Evolutionary conservation across 805 yeast genomes (phyloP).

Genomic region (Candida ipomoeae): DNA sequence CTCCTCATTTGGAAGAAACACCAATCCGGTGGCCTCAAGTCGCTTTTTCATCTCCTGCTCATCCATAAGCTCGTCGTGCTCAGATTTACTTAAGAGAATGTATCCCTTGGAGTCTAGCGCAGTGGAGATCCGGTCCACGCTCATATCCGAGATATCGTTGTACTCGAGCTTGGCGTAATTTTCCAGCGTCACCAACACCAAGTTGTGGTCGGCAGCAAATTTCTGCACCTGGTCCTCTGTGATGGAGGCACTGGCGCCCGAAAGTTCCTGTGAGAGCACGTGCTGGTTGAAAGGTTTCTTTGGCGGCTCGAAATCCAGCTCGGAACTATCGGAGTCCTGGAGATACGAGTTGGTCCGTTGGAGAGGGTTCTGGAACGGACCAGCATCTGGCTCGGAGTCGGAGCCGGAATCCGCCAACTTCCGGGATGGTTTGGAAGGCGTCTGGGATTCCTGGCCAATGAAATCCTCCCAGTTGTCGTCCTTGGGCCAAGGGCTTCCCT

Average conservation of each 20-base stretch:
- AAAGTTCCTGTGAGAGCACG: conserved; percentile 17
- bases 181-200: conserved; percentile 29
- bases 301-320: conserved; percentile 18
- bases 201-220: conserved; percentile 31
- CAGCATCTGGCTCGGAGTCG: conserved; percentile 9
- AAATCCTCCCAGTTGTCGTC: conserved; percentile 37
- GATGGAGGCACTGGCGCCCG: conserved; percentile 12
- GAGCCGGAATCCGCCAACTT: conserved; percentile 13
- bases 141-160: conserved; percentile 21
- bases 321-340: conserved; percentile 28
- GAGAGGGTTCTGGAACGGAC: conserved; percentile 8
- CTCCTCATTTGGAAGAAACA: conserved; percentile 27
- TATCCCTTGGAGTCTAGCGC: conserved; percentile 25
- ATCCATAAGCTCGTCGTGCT: conserved; percentile 25
- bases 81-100: conserved; percentile 24
- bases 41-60: conserved; percentile 34
- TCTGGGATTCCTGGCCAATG: conserved; percentile 25
- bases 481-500: conserved; percentile 14
- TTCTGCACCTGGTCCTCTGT: conserved; percentile 27
- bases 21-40: conserved; percentile 29
- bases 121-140: conserved; percentile 23
- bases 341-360: conserved; percentile 21
- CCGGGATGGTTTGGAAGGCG: conserved; percentile 23
- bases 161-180: conserved; percentile 29
- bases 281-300: conserved; percentile 8